Conservation (phyloP, 805 yeast species). For the Wickerhamomyces tratensis region DNA sequence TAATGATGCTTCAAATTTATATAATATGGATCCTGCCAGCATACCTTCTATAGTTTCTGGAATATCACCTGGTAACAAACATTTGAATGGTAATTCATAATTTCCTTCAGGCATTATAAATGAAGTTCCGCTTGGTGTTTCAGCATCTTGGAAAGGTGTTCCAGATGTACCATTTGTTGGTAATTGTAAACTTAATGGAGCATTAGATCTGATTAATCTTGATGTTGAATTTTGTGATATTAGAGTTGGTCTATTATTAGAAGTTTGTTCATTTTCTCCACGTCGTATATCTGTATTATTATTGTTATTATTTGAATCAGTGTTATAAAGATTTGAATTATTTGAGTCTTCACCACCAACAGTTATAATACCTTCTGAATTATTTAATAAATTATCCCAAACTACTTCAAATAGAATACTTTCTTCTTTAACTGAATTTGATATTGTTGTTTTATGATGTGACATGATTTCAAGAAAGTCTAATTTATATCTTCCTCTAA, state of each 20-base stretch:
- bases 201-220: conserved; percentile 12
- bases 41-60: conserved; percentile 88
- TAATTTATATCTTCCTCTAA: conserved; percentile 56
- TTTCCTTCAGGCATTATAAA: conserved; percentile 56
- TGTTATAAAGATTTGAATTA: no score
- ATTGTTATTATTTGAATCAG: conserved; percentile 3
- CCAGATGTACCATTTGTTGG: conserved; percentile 21
- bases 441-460: conserved; percentile 24
- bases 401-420: conserved; percentile 55
- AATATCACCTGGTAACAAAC: conserved; percentile 65
- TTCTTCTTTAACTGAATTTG: conserved; percentile 37
- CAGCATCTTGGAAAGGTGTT: conserved; percentile 22
- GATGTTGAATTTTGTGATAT: not conserved
- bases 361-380: conserved; percentile 20
- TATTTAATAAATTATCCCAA: conserved; percentile 52
- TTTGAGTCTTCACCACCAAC: conserved; percentile 1
- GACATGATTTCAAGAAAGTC: conserved; percentile 41
- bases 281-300: no score
- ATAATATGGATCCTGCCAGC: conserved; percentile 65
- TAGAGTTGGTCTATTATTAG: not conserved
- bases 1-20: conserved; percentile 64
- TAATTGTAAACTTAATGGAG: conserved; percentile 17
- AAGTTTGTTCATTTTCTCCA: conserved; percentile 23
- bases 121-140: conserved; percentile 13
- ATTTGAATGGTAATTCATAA: conserved; percentile 79